Percentiles rank a stretch among this genome's conserved stretches.
Evolutionary conservation across 306 rosid genomes (phyloP).

Genomic region (Styphnolobium japonicum): DNA sequence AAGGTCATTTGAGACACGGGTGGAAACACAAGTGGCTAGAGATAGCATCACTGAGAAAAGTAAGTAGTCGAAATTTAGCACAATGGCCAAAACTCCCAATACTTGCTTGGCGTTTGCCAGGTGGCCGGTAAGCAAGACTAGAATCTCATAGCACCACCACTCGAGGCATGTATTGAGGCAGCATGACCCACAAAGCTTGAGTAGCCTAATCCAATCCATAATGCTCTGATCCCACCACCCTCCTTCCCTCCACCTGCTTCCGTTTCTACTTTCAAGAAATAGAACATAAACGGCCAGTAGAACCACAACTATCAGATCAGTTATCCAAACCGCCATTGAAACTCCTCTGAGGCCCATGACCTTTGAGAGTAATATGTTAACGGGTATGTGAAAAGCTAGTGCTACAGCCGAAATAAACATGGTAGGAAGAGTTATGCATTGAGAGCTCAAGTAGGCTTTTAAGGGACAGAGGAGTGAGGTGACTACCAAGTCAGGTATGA

Average conservation of each 20-base stretch:
- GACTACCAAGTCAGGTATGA: conserved; percentile 57
- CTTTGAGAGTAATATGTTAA: conserved; percentile 51
- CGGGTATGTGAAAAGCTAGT: conserved; percentile 55
- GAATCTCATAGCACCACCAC: conserved; percentile 85
- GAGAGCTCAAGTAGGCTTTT: conserved; percentile 64
- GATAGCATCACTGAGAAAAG: conserved; percentile 68
- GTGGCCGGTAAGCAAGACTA: conserved; percentile 60
- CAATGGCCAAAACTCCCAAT: conserved; percentile 58
- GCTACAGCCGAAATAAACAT: conserved; percentile 58
- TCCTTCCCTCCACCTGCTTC: conserved; percentile 43
- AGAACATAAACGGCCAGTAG: conserved; percentile 42
- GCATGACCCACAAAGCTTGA: conserved; percentile 65
- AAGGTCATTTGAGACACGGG: conserved; percentile 69
- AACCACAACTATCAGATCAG: conserved; percentile 49
- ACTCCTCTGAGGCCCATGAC: conserved; percentile 60
- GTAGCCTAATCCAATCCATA: conserved; percentile 51
- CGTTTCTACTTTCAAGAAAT: conserved; percentile 30
- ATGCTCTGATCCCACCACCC: conserved; percentile 63
- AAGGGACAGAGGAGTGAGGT: conserved; percentile 68
- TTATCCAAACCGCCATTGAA: conserved; percentile 65
- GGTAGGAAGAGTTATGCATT: conserved; percentile 57
- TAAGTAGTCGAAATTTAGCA: conserved; percentile 68
- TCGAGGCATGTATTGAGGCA: conserved; percentile 78
- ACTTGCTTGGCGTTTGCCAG: conserved; percentile 53
- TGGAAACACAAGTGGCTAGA: conserved; percentile 65